Percentiles rank a stretch among this genome's conserved stretches.
These are phyloP conservation scores for Elongisporangium prolatum DNA, from an alignment of 352 stramenopile genomes.

Conservation along the genomic window DNA sequence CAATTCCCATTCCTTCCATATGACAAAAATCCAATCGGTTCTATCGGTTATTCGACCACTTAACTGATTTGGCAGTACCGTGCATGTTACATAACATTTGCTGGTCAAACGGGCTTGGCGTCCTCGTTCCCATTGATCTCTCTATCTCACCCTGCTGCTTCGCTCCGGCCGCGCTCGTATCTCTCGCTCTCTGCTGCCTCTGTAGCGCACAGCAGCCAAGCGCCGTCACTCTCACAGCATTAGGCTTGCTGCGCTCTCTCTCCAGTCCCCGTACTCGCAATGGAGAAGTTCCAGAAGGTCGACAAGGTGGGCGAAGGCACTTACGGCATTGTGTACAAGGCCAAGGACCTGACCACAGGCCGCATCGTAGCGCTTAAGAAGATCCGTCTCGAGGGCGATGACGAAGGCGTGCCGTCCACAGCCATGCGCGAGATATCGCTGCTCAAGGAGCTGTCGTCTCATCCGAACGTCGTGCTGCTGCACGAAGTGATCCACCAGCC, in stretches of 20 bases:
- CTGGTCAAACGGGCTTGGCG: background rate
- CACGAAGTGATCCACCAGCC: conserved; percentile 83
- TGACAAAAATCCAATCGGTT: background rate
- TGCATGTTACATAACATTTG: background rate
- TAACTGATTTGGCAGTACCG: background rate
- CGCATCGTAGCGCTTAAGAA: conserved; percentile 95
- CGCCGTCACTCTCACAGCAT: background rate
- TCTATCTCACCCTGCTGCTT: background rate
- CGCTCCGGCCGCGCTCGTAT: background rate
- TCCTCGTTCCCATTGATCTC: background rate
- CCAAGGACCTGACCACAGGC: conserved; percentile 83
- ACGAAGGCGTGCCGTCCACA: conserved; percentile 97
- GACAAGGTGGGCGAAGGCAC: conserved; percentile 92
- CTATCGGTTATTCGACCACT: background rate
- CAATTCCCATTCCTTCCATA: background rate
- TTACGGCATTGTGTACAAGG: conserved; percentile 97
- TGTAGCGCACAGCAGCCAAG: background rate
- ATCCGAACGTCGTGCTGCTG: conserved; percentile 92
- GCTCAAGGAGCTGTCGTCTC: conserved; percentile 90
- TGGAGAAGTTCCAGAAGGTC: conserved; percentile 87
- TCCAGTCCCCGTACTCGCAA: conserved; percentile 7
- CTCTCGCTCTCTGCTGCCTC: background rate
- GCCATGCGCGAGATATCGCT: conserved; percentile 97
- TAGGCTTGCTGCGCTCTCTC: background rate
- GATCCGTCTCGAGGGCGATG: conserved; percentile 87